Percentiles rank a stretch among this genome's conserved stretches.
These are phyloP conservation scores for Trametes hirsuta DNA, from an alignment of 1,284 basidiomycete species.

Conservation along the genomic window DNA sequence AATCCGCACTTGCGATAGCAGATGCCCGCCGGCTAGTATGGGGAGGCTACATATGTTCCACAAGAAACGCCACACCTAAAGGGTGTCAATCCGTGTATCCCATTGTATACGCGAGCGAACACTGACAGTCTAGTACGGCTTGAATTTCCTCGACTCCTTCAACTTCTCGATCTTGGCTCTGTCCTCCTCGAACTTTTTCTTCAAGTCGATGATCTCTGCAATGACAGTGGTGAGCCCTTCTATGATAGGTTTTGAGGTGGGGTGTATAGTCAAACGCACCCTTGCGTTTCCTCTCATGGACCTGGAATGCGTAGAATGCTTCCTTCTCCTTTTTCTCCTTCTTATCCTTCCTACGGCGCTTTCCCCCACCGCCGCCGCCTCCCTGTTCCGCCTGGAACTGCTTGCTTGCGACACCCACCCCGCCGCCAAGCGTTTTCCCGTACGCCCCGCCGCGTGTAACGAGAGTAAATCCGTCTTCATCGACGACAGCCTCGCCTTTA, in stretches of 20 bases:
- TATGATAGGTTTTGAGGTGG: not conserved
- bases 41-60: no score
- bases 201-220: conserved; percentile 75
- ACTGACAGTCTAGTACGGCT: conserved; percentile 67
- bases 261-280: conserved; percentile 49
- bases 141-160: conserved; percentile 80
- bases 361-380: conserved; percentile 12
- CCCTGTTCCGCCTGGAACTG: conserved; percentile 47
- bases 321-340: conserved; percentile 75
- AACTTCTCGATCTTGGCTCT: conserved; percentile 85
- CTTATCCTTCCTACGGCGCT: conserved; percentile 48
- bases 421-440: conserved; percentile 82
- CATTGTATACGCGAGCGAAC: no score
- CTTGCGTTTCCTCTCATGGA: conserved; percentile 83
- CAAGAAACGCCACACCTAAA: no score
- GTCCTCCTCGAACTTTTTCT: conserved; percentile 84
- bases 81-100: no score
- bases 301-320: conserved; percentile 87
- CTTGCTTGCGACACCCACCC: conserved; percentile 78
- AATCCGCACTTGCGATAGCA: no score
- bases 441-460: conserved; percentile 88
- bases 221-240: not conserved
- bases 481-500: conserved; percentile 84
- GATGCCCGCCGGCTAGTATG: no score
- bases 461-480: conserved; percentile 91